Percentiles rank a stretch among this genome's conserved stretches.
These are phyloP conservation scores for Picochlorum costavermella DNA, from an alignment of 139 green algal species.

Conservation along the genomic window DNA sequence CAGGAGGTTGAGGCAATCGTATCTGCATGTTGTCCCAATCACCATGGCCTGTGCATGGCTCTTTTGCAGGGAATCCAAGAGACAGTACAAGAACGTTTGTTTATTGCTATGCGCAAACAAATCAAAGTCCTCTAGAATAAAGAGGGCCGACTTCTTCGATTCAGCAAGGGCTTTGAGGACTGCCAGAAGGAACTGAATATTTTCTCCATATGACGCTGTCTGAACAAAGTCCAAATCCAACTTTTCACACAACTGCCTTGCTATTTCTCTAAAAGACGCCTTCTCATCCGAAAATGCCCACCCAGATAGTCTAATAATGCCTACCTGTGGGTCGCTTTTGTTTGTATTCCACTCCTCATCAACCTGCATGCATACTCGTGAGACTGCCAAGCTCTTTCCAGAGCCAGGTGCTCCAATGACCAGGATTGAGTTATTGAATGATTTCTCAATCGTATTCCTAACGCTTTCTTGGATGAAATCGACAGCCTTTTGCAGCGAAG, in stretches of 20 bases:
- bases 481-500: not conserved
- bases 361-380: slow-evolving; percentile 33
- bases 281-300: slow-evolving; percentile 61
- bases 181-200: slow-evolving; percentile 64
- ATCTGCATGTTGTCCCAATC: slow-evolving; percentile 46
- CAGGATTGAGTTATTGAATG: slow-evolving; percentile 31
- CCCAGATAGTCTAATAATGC: slow-evolving; percentile 62
- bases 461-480: slow-evolving; percentile 5
- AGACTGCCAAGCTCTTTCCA: slow-evolving; percentile 48
- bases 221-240: slow-evolving; percentile 32
- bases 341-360: slow-evolving; percentile 27
- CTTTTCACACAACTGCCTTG: slow-evolving; percentile 56
- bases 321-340: slow-evolving; percentile 33
- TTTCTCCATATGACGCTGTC: slow-evolving; percentile 55
- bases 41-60: slow-evolving; percentile 51
- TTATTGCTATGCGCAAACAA: slow-evolving; percentile 40
- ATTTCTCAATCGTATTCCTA: slow-evolving; percentile 14
- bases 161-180: slow-evolving; percentile 55
- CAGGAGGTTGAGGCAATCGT: slow-evolving; percentile 65
- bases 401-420: slow-evolving; percentile 35
- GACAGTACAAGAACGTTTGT: slow-evolving; percentile 79
- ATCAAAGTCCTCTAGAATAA: slow-evolving; percentile 77
- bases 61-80: slow-evolving; percentile 67
- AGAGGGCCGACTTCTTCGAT: slow-evolving; percentile 58
- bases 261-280: slow-evolving; percentile 59